Evolutionary conservation across 2,329 filamentous ascomycete genomes (phyloP).

Genomic region (Exserohilum rostratum): DNA sequence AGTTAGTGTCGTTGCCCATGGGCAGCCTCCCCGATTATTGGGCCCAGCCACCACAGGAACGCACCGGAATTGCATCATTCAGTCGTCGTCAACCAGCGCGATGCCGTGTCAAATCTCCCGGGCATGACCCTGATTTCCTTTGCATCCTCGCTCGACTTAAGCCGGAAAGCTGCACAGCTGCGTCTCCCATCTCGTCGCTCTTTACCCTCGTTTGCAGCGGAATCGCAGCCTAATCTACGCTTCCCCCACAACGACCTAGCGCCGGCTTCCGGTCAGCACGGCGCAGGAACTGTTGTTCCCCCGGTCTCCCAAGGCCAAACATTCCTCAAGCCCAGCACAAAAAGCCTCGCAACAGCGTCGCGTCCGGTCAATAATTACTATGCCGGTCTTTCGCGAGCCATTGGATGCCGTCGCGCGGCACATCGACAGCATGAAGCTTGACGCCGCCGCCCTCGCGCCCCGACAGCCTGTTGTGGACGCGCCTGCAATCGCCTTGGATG

Average conservation of each 20-base stretch:
- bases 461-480: slow-evolving; percentile 26
- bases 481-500: slow-evolving; percentile 18
- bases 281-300: slow-evolving; percentile 24
- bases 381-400: slow-evolving; percentile 36
- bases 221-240: slow-evolving; percentile 10
- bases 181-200: slow-evolving; percentile 1
- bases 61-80: slow-evolving; percentile 38
- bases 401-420: slow-evolving; percentile 29
- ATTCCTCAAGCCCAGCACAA: slow-evolving; percentile 7
- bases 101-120: slow-evolving; percentile 20
- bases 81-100: slow-evolving; percentile 23
- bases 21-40: slow-evolving; percentile 35
- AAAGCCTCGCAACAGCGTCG: slow-evolving; percentile 15
- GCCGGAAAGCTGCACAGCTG: slow-evolving; percentile 7
- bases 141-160: slow-evolving; percentile 5
- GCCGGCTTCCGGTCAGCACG: slow-evolving; percentile 29
- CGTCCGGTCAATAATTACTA: slow-evolving; percentile 18
- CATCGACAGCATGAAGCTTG: slow-evolving; percentile 31
- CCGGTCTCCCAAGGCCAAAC: slow-evolving; percentile 21
- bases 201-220: slow-evolving; percentile 14
- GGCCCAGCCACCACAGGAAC: slow-evolving; percentile 34
- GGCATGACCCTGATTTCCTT: slow-evolving; percentile 14
- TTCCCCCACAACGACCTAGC: slow-evolving; percentile 23
- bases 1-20: slow-evolving; percentile 1
- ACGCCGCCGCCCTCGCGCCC: slow-evolving; percentile 21